Conservation (phyloP, 768 basidiomycete species). For the Mycena amicta region DNA sequence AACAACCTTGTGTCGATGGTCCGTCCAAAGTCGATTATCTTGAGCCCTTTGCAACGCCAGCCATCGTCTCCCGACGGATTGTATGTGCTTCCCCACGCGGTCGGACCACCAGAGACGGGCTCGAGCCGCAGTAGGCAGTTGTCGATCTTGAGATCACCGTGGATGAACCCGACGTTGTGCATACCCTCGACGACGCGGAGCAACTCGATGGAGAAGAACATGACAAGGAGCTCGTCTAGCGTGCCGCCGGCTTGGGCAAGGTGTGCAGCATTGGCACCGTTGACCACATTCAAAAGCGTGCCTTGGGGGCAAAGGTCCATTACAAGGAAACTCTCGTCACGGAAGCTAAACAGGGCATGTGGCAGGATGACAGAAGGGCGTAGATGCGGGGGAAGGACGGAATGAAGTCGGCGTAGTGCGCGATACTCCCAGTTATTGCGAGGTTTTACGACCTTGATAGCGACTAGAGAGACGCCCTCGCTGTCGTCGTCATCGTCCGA, state of each 20-base stretch:
- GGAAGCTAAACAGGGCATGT: conserved; percentile 78
- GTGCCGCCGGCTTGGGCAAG: conserved; percentile 79
- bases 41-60: conserved; percentile 87
- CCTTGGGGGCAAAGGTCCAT: conserved; percentile 91
- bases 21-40: conserved; percentile 96
- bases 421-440: conserved; percentile 92
- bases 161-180: conserved; percentile 84
- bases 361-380: conserved; percentile 75
- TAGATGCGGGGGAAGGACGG: conserved; percentile 58
- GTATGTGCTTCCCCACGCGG: conserved; percentile 78
- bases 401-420: conserved; percentile 77
- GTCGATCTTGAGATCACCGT: conserved; percentile 98
- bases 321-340: conserved; percentile 88
- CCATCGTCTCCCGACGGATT: conserved; percentile 77
- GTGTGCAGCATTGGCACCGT: conserved; percentile 74
- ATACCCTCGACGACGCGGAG: conserved; percentile 80
- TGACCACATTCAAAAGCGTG: conserved; percentile 89
- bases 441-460: conserved; percentile 91
- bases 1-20: conserved; percentile 86
- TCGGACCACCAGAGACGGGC: conserved; percentile 70
- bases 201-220: conserved; percentile 95
- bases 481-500: conserved; percentile 55
- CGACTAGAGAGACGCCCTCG: conserved; percentile 62
- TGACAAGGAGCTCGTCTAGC: conserved; percentile 89
- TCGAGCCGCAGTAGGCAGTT: conserved; percentile 95